Evolutionary conservation across 257 asterid genomes (phyloP).

Genomic region (Solanum verrucosum): DNA sequence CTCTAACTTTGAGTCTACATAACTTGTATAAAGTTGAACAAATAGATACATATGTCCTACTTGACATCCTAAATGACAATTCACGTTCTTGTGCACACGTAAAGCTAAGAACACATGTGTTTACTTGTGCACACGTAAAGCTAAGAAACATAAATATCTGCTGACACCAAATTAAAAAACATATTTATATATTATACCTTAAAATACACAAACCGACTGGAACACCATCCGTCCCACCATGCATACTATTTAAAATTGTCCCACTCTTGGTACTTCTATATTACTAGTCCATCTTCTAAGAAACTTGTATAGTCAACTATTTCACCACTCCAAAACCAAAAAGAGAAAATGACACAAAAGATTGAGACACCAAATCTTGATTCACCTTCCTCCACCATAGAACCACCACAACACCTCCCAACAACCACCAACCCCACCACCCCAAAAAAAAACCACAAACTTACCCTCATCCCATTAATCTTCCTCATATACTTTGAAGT

Average conservation of each 20-base stretch:
- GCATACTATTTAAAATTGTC: no score
- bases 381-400: neutral
- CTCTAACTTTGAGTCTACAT: neutral
- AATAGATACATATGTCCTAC: no score
- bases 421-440: conserved; percentile 16
- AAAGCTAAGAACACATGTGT: fast-evolving
- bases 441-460: conserved; percentile 25
- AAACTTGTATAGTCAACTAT: neutral
- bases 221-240: no score
- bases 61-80: neutral
- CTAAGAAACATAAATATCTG: neutral
- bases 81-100: no score
- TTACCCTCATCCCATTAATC: conserved; percentile 67
- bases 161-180: neutral
- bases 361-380: neutral
- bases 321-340: neutral
- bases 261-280: no score
- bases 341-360: neutral
- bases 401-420: conserved; percentile 16
- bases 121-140: neutral
- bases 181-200: no score
- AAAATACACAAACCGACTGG: neutral
- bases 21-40: no score
- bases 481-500: conserved; percentile 83
- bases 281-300: neutral